Conservation (phyloP, 345 rosid species). For the Eucalyptus marginata region DNA sequence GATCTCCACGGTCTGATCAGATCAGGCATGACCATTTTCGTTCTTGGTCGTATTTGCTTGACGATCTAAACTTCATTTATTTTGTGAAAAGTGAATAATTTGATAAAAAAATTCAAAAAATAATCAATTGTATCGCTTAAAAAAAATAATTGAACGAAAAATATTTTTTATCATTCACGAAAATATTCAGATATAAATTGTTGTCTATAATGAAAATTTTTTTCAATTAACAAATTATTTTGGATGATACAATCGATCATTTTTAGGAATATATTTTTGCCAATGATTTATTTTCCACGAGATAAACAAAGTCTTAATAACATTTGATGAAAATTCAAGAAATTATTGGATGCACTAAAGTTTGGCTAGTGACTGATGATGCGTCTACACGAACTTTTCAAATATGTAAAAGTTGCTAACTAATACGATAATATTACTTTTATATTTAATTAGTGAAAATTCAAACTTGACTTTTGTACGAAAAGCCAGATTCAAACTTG, state of each 20-base stretch:
- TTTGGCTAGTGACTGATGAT: neutral
- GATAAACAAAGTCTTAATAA: neutral
- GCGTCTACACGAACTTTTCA: neutral
- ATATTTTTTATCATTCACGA: no score
- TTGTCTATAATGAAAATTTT: fast-evolving
- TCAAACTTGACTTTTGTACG: neutral
- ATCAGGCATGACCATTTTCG: no score
- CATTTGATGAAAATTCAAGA: neutral
- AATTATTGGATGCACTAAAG: neutral
- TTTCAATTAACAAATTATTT: no score
- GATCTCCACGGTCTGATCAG: neutral
- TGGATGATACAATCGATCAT: fast-evolving
- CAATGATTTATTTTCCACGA: no score
- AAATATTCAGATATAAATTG: no score
- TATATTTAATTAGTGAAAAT: neutral
- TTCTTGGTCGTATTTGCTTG: no score
- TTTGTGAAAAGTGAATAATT: no score
- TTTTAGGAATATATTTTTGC: no score
- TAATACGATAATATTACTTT: neutral
- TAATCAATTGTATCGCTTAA: no score
- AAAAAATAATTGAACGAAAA: fast-evolving
- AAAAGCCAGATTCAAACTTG: neutral
- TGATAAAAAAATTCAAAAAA: no score
- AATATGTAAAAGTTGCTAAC: neutral
- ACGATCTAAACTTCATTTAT: no score